Conservation (phyloP, 768 basidiomycete genomes). For the Pisolithus marmoratus region DNA sequence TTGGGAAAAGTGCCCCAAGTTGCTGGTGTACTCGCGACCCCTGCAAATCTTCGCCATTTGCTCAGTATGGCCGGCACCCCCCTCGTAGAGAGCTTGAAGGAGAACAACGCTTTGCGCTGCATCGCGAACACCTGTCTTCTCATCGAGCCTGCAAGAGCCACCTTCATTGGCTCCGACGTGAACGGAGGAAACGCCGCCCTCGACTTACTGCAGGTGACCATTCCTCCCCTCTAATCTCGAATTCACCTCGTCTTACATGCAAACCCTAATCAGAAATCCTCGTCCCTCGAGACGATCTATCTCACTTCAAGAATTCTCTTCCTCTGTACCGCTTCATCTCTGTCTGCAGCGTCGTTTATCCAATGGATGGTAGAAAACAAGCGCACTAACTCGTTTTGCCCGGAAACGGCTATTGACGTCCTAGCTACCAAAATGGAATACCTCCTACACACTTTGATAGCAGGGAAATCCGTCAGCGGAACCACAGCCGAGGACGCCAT, state of each 20-base stretch:
- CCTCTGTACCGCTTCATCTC: slow-evolving; percentile 54
- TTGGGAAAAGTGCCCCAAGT: slow-evolving; percentile 68
- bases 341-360: slow-evolving; percentile 42
- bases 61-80: slow-evolving; percentile 38
- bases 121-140: slow-evolving; percentile 78
- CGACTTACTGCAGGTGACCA: slow-evolving; percentile 50
- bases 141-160: slow-evolving; percentile 53
- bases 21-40: slow-evolving; percentile 52
- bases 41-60: slow-evolving; percentile 52
- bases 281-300: slow-evolving; percentile 59
- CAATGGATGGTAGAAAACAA: slow-evolving; percentile 62
- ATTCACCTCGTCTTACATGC: slow-evolving; percentile 3
- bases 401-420: slow-evolving; percentile 53
- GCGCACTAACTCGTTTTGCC: slow-evolving; percentile 35
- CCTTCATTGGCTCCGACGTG: slow-evolving; percentile 52
- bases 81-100: slow-evolving; percentile 50
- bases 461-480: slow-evolving; percentile 27
- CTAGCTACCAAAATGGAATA: slow-evolving; percentile 57
- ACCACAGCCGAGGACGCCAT: slow-evolving; percentile 66
- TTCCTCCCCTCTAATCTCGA: slow-evolving; percentile 9
- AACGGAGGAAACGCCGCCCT: slow-evolving; percentile 57
- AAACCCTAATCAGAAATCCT: slow-evolving; percentile 46
- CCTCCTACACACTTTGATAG: slow-evolving; percentile 43
- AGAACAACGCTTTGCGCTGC: slow-evolving; percentile 67
- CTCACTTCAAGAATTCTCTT: slow-evolving; percentile 74